Base-by-base conservation (phyloP, 768 basidiomycete species). In the Mycena venus region DNA sequence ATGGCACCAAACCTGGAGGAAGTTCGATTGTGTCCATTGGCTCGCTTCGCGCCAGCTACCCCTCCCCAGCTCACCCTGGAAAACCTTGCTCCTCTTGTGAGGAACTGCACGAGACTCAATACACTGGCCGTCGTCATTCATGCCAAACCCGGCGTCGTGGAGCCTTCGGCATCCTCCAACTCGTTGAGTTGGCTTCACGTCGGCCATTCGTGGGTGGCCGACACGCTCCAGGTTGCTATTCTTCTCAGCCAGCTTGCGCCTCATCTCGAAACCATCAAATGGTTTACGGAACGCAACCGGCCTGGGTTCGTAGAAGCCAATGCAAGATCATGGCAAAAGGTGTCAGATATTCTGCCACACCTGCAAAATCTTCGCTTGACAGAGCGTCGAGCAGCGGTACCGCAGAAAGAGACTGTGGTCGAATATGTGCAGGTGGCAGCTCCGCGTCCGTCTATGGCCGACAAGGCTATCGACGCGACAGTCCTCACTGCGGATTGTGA, bases 171-270 rank as follows among this genome's bases (percentile, higher is more conserved):
- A 15, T 92, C 92, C 42, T 95, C 94, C 42, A 83, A 88, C 73
- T 91, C 93, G 40, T 87, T 95, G 32, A 86, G 91, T 51, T 92
- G 94, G 60, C 83, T 95, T 59, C 91, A 94, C 81, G 87, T 94
- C 58, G 94, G 94, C 23, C 93, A 95, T 82, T 95, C 94, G 44
- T 92, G 90, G 88, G 86, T 91, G 68, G 84, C 84, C 68, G 93
- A 95, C 77, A 89, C 92, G n/a, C 87, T 95, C 69, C 91, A 91
- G 70, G 86, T 90, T 25, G 88, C 93, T 32, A 91, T 95, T 77
- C 87, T 93, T 70, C 87, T 95, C 73, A 95, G 94, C 82, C 94
- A 95, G 81, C 83, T 95, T 64, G 90, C 92, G n/a, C 94, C 94
- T 44, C 85, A 86, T 78, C 85, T 94, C 55, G 93, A 95, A 79